Evolutionary conservation across 2,329 filamentous ascomycete genomes (phyloP), one percentile per base, ranked within the genome.

Genomic region (Albophoma yamanashiensis): DNA sequence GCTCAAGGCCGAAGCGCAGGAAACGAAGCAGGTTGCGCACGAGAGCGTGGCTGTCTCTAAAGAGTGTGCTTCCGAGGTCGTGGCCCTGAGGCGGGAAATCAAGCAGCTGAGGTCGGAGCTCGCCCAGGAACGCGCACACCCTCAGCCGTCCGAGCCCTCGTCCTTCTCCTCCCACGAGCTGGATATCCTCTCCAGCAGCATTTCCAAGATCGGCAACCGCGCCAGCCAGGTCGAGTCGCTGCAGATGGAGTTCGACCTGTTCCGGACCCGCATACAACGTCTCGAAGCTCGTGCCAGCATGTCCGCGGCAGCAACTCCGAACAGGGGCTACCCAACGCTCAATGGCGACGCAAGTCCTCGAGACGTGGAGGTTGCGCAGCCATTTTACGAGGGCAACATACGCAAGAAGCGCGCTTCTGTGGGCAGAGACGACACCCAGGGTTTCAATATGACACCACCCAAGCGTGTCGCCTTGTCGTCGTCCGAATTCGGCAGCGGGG

Each of bases 171-270:
- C 69, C 7, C 68, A 65, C 55, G 74, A 76, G 45, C 66, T 78
- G 12, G 75, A 77, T 55, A 75, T 77, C 12, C 68, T 77, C 38
- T 70, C 73, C 2, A 71, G 63, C 58, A 75, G 66, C 59, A 73
- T 77, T 36, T 69, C 73, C 42, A 75, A 72, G 59, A 73, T 77
- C 34, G 69, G 72, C 17, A 69, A 70, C 61, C 69, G 70, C 42
- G 73, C 74, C 27, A 75, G 68, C 59, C 71, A 75, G 57, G 68
- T 77, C 12, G 74, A 77, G 58, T 70, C 67, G 9, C 64, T 77
- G 27, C 73, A 75, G 63, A 78, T 76, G 74, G 75, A 77, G 60
- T 69, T 76, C 50, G 69, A 76, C 47, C 67, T 78, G 2, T 68
- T 77, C 59, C 74, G 74, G 62, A 69, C 69, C 5, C 67, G 73